A percentile compares a stretch with the other conserved stretches of the same genome.
phyloP scores from a whole-genome alignment of 202 grass and related monocot genomes.

The Zizania palustris region DNA sequence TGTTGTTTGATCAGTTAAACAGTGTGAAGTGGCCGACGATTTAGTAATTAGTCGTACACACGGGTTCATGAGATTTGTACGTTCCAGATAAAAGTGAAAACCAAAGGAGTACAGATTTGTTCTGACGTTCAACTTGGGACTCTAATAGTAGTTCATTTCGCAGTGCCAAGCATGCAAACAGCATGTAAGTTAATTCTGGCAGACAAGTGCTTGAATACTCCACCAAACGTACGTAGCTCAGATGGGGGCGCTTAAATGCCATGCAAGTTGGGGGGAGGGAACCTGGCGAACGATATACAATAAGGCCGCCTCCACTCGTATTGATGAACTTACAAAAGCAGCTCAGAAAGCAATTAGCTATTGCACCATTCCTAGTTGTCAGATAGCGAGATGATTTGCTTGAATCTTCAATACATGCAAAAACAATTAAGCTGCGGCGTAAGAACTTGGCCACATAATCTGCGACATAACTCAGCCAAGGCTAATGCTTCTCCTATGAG shows the following conservation, averaged over 20 bases:
- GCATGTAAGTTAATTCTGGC: background rate
- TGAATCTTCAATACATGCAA: background rate
- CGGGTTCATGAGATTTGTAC: too few species aligned
- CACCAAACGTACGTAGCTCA: background rate
- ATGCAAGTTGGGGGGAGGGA: background rate
- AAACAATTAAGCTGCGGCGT: background rate
- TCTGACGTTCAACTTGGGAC: background rate
- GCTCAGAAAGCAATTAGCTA: background rate
- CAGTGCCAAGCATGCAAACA: background rate
- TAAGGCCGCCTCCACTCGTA: background rate
- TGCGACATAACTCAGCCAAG: too few species aligned
- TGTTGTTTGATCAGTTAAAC: too few species aligned
- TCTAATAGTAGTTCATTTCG: background rate
- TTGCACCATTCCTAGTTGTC: background rate
- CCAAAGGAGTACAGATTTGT: background rate
- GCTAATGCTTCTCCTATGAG: too few species aligned
- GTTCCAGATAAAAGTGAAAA: too few species aligned
- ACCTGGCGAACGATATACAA: background rate
- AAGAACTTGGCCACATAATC: too few species aligned
- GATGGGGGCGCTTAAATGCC: background rate
- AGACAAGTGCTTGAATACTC: slow-evolving; percentile 18
- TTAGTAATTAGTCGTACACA: too few species aligned
- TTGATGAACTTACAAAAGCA: slow-evolving; percentile 14
- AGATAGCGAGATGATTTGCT: background rate
- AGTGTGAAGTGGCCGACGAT: too few species aligned